Percentiles rank a stretch among this genome's conserved stretches.
Conservation (phyloP, 768 basidiomycete genomes). For the Ramaria rubella region DNA sequence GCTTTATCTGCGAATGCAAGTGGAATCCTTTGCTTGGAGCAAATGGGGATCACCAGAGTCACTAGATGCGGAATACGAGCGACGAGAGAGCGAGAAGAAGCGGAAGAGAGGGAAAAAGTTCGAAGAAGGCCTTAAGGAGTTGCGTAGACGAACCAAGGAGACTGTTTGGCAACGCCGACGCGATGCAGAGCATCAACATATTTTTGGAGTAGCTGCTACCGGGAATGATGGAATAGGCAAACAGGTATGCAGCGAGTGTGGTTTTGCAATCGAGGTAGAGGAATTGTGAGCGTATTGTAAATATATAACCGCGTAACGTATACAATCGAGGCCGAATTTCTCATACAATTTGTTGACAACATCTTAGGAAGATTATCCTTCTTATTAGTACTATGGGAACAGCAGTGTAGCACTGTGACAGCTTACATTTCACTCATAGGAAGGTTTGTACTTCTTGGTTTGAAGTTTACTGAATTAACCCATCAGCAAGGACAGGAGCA, state of each 20-base stretch:
- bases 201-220: slow-evolving; percentile 55
- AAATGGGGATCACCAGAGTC: slow-evolving; percentile 97
- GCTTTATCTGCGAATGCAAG: slow-evolving; percentile 89
- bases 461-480: neutral
- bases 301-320: neutral
- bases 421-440: too few species aligned
- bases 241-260: slow-evolving; percentile 84
- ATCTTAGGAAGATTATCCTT: neutral
- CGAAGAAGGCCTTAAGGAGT: slow-evolving; percentile 78
- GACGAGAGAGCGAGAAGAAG: slow-evolving; percentile 72
- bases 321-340: neutral
- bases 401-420: too few species aligned
- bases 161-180: slow-evolving; percentile 84
- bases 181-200: slow-evolving; percentile 85
- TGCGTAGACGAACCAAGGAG: slow-evolving; percentile 79
- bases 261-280: slow-evolving; percentile 87
- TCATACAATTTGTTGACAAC: neutral
- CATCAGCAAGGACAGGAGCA: neutral
- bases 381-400: too few species aligned
- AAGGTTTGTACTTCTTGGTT: too few species aligned
- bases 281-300: slow-evolving; percentile 42
- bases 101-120: slow-evolving; percentile 93
- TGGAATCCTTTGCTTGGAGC: slow-evolving; percentile 94
- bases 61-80: slow-evolving; percentile 81
- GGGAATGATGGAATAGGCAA: slow-evolving; percentile 48